A percentile compares a stretch with the other conserved stretches of the same genome.
Evolutionary conservation across 257 asterid genomes (phyloP).

Genomic region (Linderniella brevidens): DNA sequence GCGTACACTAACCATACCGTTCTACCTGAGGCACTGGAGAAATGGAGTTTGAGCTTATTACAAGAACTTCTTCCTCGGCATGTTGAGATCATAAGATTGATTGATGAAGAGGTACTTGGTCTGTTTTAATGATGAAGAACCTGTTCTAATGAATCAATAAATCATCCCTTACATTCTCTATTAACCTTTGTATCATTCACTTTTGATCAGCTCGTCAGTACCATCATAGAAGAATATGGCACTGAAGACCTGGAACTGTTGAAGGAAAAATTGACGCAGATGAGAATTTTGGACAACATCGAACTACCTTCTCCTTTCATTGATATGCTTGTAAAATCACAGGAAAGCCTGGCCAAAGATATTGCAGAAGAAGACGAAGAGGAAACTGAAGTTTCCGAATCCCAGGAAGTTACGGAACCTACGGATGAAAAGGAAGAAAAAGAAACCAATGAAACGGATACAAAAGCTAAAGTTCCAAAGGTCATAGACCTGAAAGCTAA

Average conservation of each 20-base stretch:
- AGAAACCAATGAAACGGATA: slow-evolving; percentile 10
- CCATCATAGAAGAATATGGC: slow-evolving; percentile 34
- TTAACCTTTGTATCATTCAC: not conserved
- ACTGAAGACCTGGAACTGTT: slow-evolving; percentile 28
- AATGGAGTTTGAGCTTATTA: slow-evolving; percentile 38
- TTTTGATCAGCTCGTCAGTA: slow-evolving; percentile 23
- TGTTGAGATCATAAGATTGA: slow-evolving; percentile 38
- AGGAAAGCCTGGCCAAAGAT: slow-evolving; percentile 17
- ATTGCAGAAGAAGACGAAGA: slow-evolving; percentile 13
- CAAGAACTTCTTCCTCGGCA: slow-evolving; percentile 50
- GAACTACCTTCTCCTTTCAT: slow-evolving; percentile 33
- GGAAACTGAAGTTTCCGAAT: not conserved
- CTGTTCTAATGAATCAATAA: not conserved
- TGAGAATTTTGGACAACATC: slow-evolving; percentile 44
- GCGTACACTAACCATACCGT: slow-evolving; percentile 63
- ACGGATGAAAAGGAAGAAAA: slow-evolving; percentile 10
- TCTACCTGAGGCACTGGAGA: slow-evolving; percentile 62
- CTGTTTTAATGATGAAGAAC: no score
- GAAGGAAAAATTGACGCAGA: slow-evolving; percentile 26
- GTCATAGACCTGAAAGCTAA: slow-evolving; percentile 12
- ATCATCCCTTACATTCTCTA: not conserved
- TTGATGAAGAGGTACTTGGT: slow-evolving; percentile 48
- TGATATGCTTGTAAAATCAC: slow-evolving; percentile 25
- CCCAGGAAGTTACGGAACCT: not conserved
- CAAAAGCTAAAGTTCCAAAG: slow-evolving; percentile 13